Evolutionary conservation across 345 rosid species (phyloP).

Genomic region (Lepidium didymum): DNA sequence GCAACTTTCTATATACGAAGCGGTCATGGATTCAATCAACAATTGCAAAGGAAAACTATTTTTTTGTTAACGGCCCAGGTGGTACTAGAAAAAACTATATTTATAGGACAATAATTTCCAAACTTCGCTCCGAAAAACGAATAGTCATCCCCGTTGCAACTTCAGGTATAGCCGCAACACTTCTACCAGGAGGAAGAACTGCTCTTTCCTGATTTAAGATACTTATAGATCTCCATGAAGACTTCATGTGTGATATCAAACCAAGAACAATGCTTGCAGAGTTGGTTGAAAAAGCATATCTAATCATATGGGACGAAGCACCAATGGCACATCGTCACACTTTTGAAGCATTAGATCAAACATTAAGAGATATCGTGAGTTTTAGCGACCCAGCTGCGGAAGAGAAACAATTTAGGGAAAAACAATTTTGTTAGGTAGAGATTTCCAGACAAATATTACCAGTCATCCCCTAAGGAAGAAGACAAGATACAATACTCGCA

Average conservation of each 20-base stretch:
- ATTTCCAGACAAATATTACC: neutral
- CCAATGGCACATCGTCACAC: neutral
- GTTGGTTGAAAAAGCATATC: neutral
- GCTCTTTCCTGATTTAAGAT: neutral
- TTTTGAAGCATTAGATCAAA: neutral
- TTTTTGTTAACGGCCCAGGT: neutral
- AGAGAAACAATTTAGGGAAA: neutral
- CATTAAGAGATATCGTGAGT: neutral
- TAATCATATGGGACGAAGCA: neutral
- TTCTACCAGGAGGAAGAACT: neutral
- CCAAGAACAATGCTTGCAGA: neutral
- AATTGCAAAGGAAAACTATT: neutral
- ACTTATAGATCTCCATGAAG: neutral
- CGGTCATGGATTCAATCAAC: neutral
- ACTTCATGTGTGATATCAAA: neutral
- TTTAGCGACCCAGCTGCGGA: rapidly evolving
- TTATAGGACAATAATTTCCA: neutral
- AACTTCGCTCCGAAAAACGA: neutral
- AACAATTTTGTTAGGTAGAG: neutral
- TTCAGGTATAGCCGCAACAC: neutral
- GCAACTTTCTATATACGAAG: neutral
- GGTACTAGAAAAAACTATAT: neutral
- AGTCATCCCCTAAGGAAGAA: neutral
- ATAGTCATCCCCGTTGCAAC: neutral
- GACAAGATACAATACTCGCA: neutral